Conservation (phyloP, 1,284 basidiomycete genomes). For the Violaceomyces palustris region DNA sequence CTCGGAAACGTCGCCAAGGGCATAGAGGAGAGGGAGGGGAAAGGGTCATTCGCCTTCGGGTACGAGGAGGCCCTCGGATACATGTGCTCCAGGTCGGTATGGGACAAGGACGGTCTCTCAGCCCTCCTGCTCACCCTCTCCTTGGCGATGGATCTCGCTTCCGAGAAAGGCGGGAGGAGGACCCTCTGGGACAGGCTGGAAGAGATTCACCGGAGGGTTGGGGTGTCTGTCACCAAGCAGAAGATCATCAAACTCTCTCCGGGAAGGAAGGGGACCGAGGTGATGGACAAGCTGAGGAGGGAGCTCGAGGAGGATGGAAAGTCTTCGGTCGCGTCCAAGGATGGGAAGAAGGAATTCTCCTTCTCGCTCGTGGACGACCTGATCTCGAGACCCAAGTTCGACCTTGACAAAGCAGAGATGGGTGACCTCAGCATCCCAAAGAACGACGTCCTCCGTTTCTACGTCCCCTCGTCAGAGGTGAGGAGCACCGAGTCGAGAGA, state of each 20-base stretch:
- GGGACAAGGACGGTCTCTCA: slow-evolving; percentile 46
- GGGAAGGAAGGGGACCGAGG: slow-evolving; percentile 25
- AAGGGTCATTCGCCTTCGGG: slow-evolving; percentile 33
- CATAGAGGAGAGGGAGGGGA: slow-evolving; percentile 21
- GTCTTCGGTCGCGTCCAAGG: slow-evolving; percentile 10
- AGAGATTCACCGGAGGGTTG: slow-evolving; percentile 34
- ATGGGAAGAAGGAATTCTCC: not conserved
- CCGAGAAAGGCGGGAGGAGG: slow-evolving; percentile 18
- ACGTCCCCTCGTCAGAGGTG: slow-evolving; percentile 22
- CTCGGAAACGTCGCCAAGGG: slow-evolving; percentile 35
- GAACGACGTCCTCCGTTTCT: slow-evolving; percentile 45
- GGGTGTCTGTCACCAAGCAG: slow-evolving; percentile 34
- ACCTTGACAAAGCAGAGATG: slow-evolving; percentile 22
- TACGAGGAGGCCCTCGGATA: slow-evolving; percentile 48
- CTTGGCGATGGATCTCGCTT: slow-evolving; percentile 29
- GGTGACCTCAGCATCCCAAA: slow-evolving; percentile 31
- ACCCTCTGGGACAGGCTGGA: slow-evolving; percentile 42
- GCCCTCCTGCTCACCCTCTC: slow-evolving; percentile 35
- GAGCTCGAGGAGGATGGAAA: slow-evolving; percentile 20
- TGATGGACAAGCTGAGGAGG: slow-evolving; percentile 34
- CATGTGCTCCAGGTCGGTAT: slow-evolving; percentile 36
- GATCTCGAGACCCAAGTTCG: slow-evolving; percentile 9
- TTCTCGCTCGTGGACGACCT: slow-evolving; percentile 39
- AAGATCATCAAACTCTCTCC: slow-evolving; percentile 40
- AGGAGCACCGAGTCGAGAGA: slow-evolving; percentile 2